phyloP scores from a whole-genome alignment of 495 filamentous ascomycete species.

The Penicillium cinerascens region DNA sequence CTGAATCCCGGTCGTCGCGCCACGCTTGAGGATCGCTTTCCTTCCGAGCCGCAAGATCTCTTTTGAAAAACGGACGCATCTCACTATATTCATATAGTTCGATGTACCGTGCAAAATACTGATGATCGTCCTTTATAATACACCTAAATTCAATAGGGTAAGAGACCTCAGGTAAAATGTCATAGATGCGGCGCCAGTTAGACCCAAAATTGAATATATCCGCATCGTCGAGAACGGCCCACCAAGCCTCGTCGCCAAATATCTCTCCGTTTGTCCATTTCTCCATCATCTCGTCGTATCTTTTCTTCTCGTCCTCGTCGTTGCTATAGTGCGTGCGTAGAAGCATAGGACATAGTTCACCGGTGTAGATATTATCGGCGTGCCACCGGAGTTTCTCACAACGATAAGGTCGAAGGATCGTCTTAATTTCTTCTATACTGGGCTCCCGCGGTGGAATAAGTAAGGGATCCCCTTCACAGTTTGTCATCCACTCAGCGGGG shows the following conservation, averaged over 20 bases:
- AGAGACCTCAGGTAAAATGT: conserved; percentile 2
- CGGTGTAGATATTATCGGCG: no score
- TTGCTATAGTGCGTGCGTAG: conserved; percentile 5
- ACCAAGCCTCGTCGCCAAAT: conserved; percentile 2
- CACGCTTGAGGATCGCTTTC: neutral
- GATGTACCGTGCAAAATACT: no score
- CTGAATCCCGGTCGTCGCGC: neutral
- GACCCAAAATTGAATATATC: conserved; percentile 7
- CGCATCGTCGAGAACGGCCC: conserved; percentile 6
- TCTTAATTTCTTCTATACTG: no score
- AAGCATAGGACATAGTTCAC: conserved; percentile 1
- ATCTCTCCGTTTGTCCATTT: neutral
- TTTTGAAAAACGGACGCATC: neutral
- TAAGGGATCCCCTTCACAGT: no score
- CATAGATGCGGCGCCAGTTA: conserved; percentile 3
- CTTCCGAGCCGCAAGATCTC: neutral
- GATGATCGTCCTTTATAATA: no score
- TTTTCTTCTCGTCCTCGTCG: neutral
- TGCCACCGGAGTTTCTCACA: no score
- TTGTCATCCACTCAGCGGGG: no score
- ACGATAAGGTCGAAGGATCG: no score
- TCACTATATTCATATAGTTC: no score
- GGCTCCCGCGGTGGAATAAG: no score
- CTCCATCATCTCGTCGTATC: conserved; percentile 1
- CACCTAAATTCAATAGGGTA: no score